Evolutionary conservation across 495 filamentous ascomycete genomes (phyloP).

Genomic region (Trichocladium antarcticum): DNA sequence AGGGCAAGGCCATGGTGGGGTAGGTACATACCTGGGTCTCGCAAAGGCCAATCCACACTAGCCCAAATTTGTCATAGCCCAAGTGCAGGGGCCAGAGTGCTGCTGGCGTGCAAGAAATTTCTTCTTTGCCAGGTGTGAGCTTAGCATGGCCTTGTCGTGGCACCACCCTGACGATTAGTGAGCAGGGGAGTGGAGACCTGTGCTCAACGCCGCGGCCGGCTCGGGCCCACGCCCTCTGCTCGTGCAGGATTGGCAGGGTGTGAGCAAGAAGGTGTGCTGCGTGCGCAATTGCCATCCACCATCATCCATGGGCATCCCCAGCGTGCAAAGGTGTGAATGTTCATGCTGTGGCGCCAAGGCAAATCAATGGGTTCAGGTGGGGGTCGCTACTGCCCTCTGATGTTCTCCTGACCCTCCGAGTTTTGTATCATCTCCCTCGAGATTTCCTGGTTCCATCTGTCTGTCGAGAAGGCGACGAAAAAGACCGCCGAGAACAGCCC

Average conservation of each 20-base stretch:
- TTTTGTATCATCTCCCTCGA: not conserved
- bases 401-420: slow-evolving; percentile 6
- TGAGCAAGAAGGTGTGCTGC: slow-evolving; percentile 10
- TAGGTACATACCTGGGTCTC: too few relatives aligned
- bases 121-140: slow-evolving; percentile 17
- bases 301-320: not conserved
- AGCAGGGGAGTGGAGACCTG: slow-evolving; percentile 16
- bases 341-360: slow-evolving; percentile 2
- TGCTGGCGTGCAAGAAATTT: slow-evolving; percentile 19
- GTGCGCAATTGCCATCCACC: slow-evolving; percentile 8
- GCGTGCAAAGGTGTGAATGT: not conserved
- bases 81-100: slow-evolving; percentile 15
- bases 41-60: slow-evolving; percentile 23
- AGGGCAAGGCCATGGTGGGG: slow-evolving; percentile 17
- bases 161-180: slow-evolving; percentile 27
- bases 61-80: slow-evolving; percentile 19
- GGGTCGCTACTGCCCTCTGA: not conserved
- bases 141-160: slow-evolving; percentile 27
- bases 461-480: slow-evolving; percentile 3
- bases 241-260: slow-evolving; percentile 2
- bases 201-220: slow-evolving; percentile 11
- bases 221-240: not conserved
- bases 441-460: slow-evolving; percentile 1
- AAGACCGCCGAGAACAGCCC: slow-evolving; percentile 1
- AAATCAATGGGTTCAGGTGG: not conserved